Evolutionary conservation across 176 grass and related monocot species (phyloP).

Genomic region (Ampelocalamus luodianensis): DNA sequence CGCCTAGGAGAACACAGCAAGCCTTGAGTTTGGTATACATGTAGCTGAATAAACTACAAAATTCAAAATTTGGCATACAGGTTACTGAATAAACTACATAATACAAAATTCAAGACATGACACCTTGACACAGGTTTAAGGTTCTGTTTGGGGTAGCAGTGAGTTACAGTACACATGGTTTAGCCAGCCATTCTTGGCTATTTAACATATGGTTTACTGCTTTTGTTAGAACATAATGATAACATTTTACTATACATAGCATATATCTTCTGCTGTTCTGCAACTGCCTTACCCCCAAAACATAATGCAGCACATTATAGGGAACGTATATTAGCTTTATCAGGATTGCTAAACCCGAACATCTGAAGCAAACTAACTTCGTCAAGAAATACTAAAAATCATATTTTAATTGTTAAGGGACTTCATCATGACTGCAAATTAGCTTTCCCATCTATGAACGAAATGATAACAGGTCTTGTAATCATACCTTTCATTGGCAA

Average conservation of each 20-base stretch:
- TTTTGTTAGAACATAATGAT: neutral
- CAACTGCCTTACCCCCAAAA: neutral
- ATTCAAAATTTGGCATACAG: neutral
- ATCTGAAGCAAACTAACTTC: neutral
- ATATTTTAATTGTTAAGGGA: neutral
- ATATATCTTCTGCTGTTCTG: neutral
- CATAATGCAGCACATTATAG: neutral
- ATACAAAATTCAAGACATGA: neutral
- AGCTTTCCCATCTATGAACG: conserved; percentile 46
- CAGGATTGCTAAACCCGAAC: neutral
- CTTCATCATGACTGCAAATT: neutral
- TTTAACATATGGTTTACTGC: neutral
- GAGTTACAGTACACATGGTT: neutral
- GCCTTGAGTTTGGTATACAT: neutral
- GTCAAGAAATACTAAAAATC: neutral
- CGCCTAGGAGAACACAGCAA: too few relatives aligned
- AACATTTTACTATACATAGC: neutral
- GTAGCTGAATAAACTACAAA: neutral
- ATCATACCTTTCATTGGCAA: conserved; percentile 44
- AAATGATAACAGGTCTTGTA: neutral
- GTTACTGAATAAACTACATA: neutral
- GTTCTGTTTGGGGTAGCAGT: neutral
- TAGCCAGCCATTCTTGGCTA: neutral
- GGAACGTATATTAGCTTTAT: neutral
- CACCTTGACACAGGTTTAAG: neutral